These are phyloP conservation scores for Trametes cinnabarina DNA, from an alignment of 768 basidiomycete genomes.

Conservation along the genomic window DNA sequence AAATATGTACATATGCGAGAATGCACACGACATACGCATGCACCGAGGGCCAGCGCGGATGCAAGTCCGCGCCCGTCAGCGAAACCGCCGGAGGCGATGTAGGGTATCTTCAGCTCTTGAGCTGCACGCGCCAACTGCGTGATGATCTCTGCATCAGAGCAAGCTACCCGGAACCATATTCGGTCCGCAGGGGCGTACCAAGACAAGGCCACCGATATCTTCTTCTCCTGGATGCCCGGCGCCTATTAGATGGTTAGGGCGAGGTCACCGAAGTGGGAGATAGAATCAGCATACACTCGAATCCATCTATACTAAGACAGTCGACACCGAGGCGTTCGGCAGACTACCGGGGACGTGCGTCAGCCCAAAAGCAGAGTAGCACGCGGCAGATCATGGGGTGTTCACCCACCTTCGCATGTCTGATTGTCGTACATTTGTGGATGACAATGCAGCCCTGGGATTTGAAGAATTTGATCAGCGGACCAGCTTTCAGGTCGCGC, in stretches of 20 bases:
- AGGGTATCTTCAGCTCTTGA: conserved; percentile 79
- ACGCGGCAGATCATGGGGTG: neutral
- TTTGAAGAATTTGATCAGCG: conserved; percentile 80
- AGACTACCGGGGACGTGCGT: conserved; percentile 33
- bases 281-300: conserved; percentile 62
- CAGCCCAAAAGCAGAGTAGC: neutral
- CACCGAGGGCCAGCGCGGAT: conserved; percentile 78
- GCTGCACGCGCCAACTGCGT: conserved; percentile 83
- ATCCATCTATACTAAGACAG: conserved; percentile 84
- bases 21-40: conserved; percentile 50
- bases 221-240: conserved; percentile 95
- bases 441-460: conserved; percentile 73
- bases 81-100: conserved; percentile 88
- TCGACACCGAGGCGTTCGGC: conserved; percentile 83
- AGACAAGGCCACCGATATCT: conserved; percentile 82
- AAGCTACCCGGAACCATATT: too few relatives aligned
- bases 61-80: conserved; percentile 84
- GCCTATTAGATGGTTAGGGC: conserved; percentile 43
- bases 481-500: conserved; percentile 50
- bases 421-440: conserved; percentile 87
- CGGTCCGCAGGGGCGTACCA: conserved; percentile 46
- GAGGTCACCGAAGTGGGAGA: neutral
- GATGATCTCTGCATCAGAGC: neutral
- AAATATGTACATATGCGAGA: neutral
- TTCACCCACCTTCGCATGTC: conserved; percentile 77